phyloP scores from a whole-genome alignment of 768 basidiomycete species.

The Psilocybe tampanensis region DNA sequence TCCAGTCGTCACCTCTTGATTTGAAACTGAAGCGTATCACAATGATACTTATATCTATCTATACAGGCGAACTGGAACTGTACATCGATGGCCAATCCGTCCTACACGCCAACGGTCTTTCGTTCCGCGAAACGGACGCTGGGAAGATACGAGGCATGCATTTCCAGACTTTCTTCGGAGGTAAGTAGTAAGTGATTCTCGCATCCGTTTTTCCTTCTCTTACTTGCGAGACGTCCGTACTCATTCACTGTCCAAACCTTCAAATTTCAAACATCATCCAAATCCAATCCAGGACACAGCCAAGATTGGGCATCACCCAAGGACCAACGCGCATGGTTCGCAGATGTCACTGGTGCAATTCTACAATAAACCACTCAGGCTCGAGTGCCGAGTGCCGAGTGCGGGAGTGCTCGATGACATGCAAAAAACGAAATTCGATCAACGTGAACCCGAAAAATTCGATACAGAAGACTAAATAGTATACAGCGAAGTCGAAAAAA shows the following conservation, averaged over 20 bases:
- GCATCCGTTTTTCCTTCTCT: neutral
- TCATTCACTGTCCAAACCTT: no score
- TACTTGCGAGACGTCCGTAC: no score
- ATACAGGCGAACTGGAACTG: slow-evolving; percentile 63
- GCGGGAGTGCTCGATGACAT: no score
- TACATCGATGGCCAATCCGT: slow-evolving; percentile 64
- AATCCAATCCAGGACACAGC: slow-evolving; percentile 42
- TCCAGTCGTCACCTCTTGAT: neutral
- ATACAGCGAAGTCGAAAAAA: no score
- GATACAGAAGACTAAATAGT: no score
- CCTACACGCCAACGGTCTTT: slow-evolving; percentile 50
- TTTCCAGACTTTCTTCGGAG: slow-evolving; percentile 81
- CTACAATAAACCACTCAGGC: no score
- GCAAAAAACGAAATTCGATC: no score
- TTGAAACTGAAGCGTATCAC: neutral
- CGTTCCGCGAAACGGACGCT: slow-evolving; percentile 43
- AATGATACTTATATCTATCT: no score
- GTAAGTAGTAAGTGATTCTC: slow-evolving; percentile 31
- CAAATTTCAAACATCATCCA: no score
- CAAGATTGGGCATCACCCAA: slow-evolving; percentile 61
- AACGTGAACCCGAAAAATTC: no score
- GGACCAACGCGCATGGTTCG: slow-evolving; percentile 61
- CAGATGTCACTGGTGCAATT: slow-evolving; percentile 55
- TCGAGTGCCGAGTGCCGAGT: no score
- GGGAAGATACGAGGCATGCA: slow-evolving; percentile 68